These are phyloP conservation scores for Aspergillus wentii DNA, from an alignment of 495 filamentous ascomycete genomes.

Conservation along the genomic window DNA sequence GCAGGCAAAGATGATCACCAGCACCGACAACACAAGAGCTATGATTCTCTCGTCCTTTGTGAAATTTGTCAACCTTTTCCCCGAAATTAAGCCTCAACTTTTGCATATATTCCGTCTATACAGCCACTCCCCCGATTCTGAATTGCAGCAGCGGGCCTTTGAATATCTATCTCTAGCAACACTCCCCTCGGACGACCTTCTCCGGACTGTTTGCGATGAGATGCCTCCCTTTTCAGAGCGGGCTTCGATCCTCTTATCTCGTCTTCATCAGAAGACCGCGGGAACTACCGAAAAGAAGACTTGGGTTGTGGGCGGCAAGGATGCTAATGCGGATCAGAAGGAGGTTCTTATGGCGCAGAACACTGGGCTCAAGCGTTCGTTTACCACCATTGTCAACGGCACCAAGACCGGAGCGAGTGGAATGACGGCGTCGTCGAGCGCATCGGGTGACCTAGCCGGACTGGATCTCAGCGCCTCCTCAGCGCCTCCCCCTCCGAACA, in stretches of 20 bases:
- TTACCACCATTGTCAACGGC: slow-evolving; percentile 55
- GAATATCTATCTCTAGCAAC: slow-evolving; percentile 89
- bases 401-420: slow-evolving; percentile 49
- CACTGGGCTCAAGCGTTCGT: slow-evolving; percentile 79
- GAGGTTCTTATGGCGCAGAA: slow-evolving; percentile 81
- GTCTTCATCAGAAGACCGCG: slow-evolving; percentile 89
- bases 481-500: slow-evolving; percentile 60
- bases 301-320: slow-evolving; percentile 93
- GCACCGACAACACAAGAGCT: slow-evolving; percentile 81
- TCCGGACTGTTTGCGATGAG: slow-evolving; percentile 95
- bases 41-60: slow-evolving; percentile 93
- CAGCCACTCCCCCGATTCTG: slow-evolving; percentile 91
- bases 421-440: slow-evolving; percentile 29
- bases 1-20: slow-evolving; percentile 82
- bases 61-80: slow-evolving; percentile 98
- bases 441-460: slow-evolving; percentile 65
- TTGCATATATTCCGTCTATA: slow-evolving; percentile 86
- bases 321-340: slow-evolving; percentile 75
- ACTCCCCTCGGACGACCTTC: slow-evolving; percentile 81
- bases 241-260: slow-evolving; percentile 82
- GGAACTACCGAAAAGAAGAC: slow-evolving; percentile 89
- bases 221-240: slow-evolving; percentile 99
- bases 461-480: slow-evolving; percentile 65
- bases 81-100: slow-evolving; percentile 95
- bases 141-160: slow-evolving; percentile 93